These are phyloP conservation scores for Coemansia sp. DNA, from an alignment of 371 early-diverging fungal genomes.

Conservation along the genomic window DNA sequence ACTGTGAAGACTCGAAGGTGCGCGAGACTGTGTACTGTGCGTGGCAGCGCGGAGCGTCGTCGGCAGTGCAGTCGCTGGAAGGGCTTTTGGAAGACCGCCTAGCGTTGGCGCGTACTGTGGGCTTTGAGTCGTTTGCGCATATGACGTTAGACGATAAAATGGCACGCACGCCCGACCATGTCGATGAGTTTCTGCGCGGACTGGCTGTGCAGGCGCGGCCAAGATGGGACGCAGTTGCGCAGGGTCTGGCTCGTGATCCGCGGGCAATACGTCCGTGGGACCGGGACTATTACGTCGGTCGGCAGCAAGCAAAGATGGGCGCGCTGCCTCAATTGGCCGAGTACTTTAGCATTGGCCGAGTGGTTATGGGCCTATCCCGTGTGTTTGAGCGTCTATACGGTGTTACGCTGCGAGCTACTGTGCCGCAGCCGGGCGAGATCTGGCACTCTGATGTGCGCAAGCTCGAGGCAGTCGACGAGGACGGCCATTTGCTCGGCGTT, in stretches of 20 bases:
- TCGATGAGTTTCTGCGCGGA: constrained; percentile 76
- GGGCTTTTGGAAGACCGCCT: constrained; percentile 69
- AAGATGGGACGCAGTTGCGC: constrained; percentile 57
- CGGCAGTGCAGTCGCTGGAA: constrained; percentile 60
- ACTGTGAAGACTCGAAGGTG: constrained; percentile 59
- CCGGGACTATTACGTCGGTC: constrained; percentile 67
- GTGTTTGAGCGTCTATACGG: constrained; percentile 84
- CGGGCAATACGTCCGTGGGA: constrained; percentile 73
- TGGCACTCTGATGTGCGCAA: constrained; percentile 91
- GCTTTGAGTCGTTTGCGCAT: constrained; percentile 76
- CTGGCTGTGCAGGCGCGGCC: constrained; percentile 58
- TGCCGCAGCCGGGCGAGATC: constrained; percentile 65
- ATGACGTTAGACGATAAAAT: constrained; percentile 88
- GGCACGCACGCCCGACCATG: constrained; percentile 82
- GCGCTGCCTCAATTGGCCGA: constrained; percentile 38
- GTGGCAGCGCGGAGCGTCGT: constrained; percentile 66
- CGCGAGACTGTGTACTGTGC: constrained; percentile 72
- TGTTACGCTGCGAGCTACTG: constrained; percentile 69
- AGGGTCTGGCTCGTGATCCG: constrained; percentile 9
- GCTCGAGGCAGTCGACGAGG: constrained; percentile 81
- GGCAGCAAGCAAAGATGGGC: constrained; percentile 46
- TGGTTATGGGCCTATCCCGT: constrained; percentile 80
- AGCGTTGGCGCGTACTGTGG: constrained; percentile 75
- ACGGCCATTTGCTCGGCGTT: constrained; percentile 77
- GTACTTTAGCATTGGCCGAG: constrained; percentile 84